Percentiles rank a stretch among this genome's conserved stretches.
Conservation (phyloP, 768 basidiomycete genomes). For the Mycena galericulata region DNA sequence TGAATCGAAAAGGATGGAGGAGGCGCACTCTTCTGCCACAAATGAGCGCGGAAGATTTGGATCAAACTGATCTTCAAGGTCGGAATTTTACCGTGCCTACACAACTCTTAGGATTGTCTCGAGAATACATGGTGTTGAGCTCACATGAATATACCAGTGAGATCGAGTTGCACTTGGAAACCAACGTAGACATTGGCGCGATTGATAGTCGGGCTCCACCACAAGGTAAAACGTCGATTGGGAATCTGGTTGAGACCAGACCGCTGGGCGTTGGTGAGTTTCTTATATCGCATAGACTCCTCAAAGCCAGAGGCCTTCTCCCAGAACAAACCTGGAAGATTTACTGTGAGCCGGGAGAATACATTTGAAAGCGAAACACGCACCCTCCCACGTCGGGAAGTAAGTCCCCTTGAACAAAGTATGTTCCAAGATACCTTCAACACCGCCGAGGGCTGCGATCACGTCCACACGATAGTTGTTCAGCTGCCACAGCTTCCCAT, state of each 20-base stretch:
- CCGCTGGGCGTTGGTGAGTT: constrained; percentile 97
- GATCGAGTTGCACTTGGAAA: constrained; percentile 99
- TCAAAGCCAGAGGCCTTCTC: constrained; percentile 98
- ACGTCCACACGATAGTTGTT: constrained; percentile 99
- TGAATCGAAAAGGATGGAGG: constrained; percentile 39
- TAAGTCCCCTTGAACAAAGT: constrained; percentile 98
- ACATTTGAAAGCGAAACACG: constrained; percentile 27
- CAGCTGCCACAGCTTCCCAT: constrained; percentile 95
- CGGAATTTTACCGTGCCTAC: constrained; percentile 96
- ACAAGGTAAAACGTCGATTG: constrained; percentile 98
- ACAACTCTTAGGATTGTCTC: constrained; percentile 12
- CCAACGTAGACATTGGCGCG: constrained; percentile 99
- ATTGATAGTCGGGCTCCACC: constrained; percentile 99
- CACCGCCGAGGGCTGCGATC: constrained; percentile 96
- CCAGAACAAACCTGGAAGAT: constrained; percentile 88
- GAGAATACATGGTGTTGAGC: constrained; percentile 27
- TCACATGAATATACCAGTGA: constrained; percentile 96
- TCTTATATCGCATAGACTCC: constrained; percentile 95
- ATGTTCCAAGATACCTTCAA: constrained; percentile 96
- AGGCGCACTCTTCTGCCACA: constrained; percentile 98
- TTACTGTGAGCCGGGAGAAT: constrained; percentile 17
- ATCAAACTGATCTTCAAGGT: constrained; percentile 99
- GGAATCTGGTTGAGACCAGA: constrained; percentile 98
- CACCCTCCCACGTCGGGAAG: constrained; percentile 97
- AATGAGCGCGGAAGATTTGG: constrained; percentile 99